Conservation (phyloP, 2,329 filamentous ascomycete species). For the Aquanectria penicillioides region DNA sequence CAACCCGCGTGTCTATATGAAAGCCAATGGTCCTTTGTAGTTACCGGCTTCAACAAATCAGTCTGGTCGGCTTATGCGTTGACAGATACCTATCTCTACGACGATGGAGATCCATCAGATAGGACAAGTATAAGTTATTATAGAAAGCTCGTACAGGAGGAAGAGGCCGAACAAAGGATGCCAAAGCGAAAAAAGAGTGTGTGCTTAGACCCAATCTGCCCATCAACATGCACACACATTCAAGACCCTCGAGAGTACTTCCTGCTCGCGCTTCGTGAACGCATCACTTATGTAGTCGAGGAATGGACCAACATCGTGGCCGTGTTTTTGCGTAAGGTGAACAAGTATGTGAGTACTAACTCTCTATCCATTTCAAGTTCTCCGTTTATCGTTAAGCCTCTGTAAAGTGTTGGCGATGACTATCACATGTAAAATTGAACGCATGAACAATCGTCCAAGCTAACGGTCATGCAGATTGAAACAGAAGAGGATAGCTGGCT, state of each 20-base stretch:
- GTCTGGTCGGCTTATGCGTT: not conserved
- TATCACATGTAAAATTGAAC: too few species aligned
- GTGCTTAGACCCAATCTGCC: not conserved
- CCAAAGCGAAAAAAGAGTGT: not conserved
- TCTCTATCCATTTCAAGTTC: not conserved
- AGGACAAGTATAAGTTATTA: not conserved
- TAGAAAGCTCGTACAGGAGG: too few species aligned
- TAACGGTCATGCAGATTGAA: too few species aligned
- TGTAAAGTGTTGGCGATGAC: too few species aligned
- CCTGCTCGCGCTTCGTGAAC: not conserved
- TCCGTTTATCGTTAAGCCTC: not conserved
- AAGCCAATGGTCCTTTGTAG: slow-evolving; percentile 6
- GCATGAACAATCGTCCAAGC: too few species aligned
- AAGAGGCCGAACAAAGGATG: too few species aligned
- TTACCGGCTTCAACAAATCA: not conserved
- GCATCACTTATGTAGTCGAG: not conserved
- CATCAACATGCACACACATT: not conserved
- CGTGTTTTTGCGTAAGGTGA: not conserved
- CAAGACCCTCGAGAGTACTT: slow-evolving; percentile 9
- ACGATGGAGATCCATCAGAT: not conserved
- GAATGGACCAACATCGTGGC: not conserved
- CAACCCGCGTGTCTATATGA: slow-evolving; percentile 13
- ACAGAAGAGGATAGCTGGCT: too few species aligned
- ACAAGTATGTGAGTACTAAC: not conserved
- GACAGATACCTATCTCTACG: slow-evolving; percentile 15